Percentiles rank a stretch among this genome's conserved stretches.
Evolutionary conservation across 2,329 filamentous ascomycete species (phyloP).

Genomic region (Drechslera avenae): DNA sequence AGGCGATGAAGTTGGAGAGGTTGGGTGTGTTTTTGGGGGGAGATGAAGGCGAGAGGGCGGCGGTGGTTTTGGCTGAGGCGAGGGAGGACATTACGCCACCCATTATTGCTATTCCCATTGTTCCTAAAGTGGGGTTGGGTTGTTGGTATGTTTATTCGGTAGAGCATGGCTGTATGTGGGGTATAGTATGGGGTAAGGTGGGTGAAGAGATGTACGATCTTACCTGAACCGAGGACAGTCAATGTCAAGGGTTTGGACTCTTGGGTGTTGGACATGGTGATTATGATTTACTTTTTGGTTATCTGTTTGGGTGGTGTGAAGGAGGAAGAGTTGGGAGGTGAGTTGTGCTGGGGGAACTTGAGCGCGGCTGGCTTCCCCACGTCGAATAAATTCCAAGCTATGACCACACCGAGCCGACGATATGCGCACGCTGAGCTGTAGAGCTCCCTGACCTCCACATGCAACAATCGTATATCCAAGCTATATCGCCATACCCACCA

Average conservation of each 20-base stretch:
- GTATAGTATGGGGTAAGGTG: not conserved
- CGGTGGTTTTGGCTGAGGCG: conserved; percentile 48
- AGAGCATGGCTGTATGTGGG: too few relatives aligned
- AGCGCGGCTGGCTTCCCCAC: conserved; percentile 19
- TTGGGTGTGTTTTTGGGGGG: conserved; percentile 46
- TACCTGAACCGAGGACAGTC: conserved; percentile 82
- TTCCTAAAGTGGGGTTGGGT: conserved; percentile 63
- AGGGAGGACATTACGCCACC: conserved; percentile 78
- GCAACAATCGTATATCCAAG: not conserved
- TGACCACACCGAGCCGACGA: conserved; percentile 27
- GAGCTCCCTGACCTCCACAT: conserved; percentile 11
- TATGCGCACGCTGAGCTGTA: conserved; percentile 22
- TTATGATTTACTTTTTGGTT: not conserved
- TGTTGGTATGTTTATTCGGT: too few relatives aligned
- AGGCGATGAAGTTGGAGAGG: conserved; percentile 79
- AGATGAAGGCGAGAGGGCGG: conserved; percentile 48
- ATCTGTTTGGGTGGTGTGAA: conserved; percentile 10
- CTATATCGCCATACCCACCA: not conserved
- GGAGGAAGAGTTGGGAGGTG: conserved; percentile 5
- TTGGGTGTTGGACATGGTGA: conserved; percentile 39
- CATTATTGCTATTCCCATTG: conserved; percentile 84
- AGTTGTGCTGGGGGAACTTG: conserved; percentile 18
- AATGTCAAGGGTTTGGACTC: conserved; percentile 64
- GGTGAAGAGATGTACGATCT: not conserved
- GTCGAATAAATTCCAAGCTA: conserved; percentile 20